Percentiles rank a stretch among this genome's conserved stretches.
Conservation (phyloP, 2,329 filamentous ascomycete species). For the Fusarium luffae region DNA sequence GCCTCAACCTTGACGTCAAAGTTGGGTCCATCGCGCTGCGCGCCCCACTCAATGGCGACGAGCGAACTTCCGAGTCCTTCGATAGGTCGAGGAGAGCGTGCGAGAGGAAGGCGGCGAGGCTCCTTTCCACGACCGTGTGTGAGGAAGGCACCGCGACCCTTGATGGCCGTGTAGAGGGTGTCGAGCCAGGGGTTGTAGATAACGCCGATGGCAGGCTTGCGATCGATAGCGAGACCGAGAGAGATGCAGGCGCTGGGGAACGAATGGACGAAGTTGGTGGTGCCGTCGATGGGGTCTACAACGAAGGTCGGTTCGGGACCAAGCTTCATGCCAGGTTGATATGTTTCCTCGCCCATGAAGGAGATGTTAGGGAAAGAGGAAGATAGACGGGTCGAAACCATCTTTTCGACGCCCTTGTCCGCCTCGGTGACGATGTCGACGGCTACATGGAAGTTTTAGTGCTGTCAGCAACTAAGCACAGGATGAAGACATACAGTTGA, state of each 20-base stretch:
- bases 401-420: conserved; percentile 72
- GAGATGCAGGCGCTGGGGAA: conserved; percentile 82
- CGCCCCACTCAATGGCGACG: conserved; percentile 80
- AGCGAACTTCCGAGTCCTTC: conserved; percentile 70
- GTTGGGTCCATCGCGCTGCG: conserved; percentile 73
- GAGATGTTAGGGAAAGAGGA: conserved; percentile 65
- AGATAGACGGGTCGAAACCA: conserved; percentile 66
- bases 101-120: conserved; percentile 55
- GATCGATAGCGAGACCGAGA: conserved; percentile 74
- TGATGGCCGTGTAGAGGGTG: conserved; percentile 74
- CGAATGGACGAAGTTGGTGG: conserved; percentile 82
- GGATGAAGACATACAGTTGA: conserved; percentile 66
- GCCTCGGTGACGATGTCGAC: conserved; percentile 76
- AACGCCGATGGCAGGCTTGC: conserved; percentile 73
- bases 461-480: background rate
- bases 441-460: conserved; percentile 54
- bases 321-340: conserved; percentile 72
- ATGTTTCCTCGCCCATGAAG: conserved; percentile 83
- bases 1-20: conserved; percentile 75
- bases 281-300: conserved; percentile 84
- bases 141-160: conserved; percentile 73
- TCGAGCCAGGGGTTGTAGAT: conserved; percentile 84
- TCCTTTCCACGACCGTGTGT: conserved; percentile 57
- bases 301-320: conserved; percentile 79
- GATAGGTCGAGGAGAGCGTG: conserved; percentile 64